These are phyloP conservation scores for Monosporozyma siamensis DNA, from an alignment of 805 yeast species.

Conservation along the genomic window DNA sequence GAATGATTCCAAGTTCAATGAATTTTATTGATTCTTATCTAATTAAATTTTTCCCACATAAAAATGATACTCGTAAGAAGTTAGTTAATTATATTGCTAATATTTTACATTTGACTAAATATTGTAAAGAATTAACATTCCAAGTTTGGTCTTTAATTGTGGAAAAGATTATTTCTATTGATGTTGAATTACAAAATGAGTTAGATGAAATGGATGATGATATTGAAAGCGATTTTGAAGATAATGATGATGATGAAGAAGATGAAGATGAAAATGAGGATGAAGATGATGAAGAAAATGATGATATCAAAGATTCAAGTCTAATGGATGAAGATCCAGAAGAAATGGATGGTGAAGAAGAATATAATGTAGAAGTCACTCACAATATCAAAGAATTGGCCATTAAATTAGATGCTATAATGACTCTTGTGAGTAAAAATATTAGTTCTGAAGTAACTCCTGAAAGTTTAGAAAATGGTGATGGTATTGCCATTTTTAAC, in stretches of 20 bases:
- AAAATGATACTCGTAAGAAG: constrained; percentile 46
- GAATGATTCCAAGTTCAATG: constrained; percentile 74
- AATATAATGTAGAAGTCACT: constrained; percentile 39
- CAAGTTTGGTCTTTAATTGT: constrained; percentile 72
- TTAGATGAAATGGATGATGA: constrained; percentile 77
- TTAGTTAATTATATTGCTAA: constrained; percentile 59
- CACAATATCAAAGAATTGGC: constrained; percentile 45
- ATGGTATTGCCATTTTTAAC: constrained; percentile 60
- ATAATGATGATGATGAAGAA: constrained; percentile 26
- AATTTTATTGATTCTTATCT: constrained; percentile 51
- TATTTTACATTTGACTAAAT: constrained; percentile 47
- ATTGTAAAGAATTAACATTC: constrained; percentile 67
- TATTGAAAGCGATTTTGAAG: constrained; percentile 43
- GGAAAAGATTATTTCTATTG: constrained; percentile 75
- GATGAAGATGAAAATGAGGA: constrained; percentile 29
- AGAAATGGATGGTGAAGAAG: constrained; percentile 35
- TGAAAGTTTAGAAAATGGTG: constrained; percentile 47
- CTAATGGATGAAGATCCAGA: constrained; percentile 26
- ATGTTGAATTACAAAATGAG: constrained; percentile 85
- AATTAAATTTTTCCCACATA: constrained; percentile 67
- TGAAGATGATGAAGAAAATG: constrained; percentile 30
- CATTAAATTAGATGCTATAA: constrained; percentile 61
- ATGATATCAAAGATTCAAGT: constrained; percentile 28
- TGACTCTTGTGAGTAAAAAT: constrained; percentile 46
- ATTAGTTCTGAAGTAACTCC: constrained; percentile 42